Conservation (phyloP, 2,329 filamentous ascomycete species). For the Ambrosiella xylebori region DNA sequence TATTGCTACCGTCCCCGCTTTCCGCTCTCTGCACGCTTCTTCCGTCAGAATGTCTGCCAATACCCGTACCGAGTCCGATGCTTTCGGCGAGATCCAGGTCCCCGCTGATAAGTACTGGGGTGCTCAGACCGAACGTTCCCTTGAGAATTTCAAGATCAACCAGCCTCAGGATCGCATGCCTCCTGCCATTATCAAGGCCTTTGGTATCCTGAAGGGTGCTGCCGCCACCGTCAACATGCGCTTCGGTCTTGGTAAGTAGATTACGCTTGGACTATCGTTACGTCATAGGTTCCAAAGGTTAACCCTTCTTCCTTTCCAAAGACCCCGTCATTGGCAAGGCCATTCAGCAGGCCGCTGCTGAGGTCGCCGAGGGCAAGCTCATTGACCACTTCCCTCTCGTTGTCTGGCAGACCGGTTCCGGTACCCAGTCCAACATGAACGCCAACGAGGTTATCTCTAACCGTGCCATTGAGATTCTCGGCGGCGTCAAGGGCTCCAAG, state of each 20-base stretch:
- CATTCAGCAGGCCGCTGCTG: slow-evolving; percentile 83
- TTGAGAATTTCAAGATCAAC: slow-evolving; percentile 98
- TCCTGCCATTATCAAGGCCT: slow-evolving; percentile 74
- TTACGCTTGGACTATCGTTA: neutral
- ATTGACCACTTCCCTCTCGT: slow-evolving; percentile 95
- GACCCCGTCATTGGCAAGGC: slow-evolving; percentile 81
- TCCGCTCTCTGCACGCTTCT: slow-evolving; percentile 25
- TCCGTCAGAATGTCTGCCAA: slow-evolving; percentile 27
- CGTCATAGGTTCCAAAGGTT: neutral
- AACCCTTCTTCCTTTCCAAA: slow-evolving; percentile 19
- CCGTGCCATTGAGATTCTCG: slow-evolving; percentile 93
- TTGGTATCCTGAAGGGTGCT: slow-evolving; percentile 93
- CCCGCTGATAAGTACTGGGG: slow-evolving; percentile 93
- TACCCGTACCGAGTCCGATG: slow-evolving; percentile 78
- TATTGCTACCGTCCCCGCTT: slow-evolving; percentile 5
- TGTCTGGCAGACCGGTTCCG: slow-evolving; percentile 97
- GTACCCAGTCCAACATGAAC: slow-evolving; percentile 99
- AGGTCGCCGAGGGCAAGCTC: slow-evolving; percentile 87
- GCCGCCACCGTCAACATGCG: slow-evolving; percentile 91
- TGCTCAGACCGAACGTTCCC: slow-evolving; percentile 86
- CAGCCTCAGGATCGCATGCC: slow-evolving; percentile 99
- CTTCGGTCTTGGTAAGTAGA: slow-evolving; percentile 58
- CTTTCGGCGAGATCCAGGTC: slow-evolving; percentile 93
- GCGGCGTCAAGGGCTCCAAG: slow-evolving; percentile 86
- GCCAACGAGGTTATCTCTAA: slow-evolving; percentile 99